These are phyloP conservation scores for Novymonas esmeraldas DNA, from an alignment of 208 protist genomes.

Conservation along the genomic window DNA sequence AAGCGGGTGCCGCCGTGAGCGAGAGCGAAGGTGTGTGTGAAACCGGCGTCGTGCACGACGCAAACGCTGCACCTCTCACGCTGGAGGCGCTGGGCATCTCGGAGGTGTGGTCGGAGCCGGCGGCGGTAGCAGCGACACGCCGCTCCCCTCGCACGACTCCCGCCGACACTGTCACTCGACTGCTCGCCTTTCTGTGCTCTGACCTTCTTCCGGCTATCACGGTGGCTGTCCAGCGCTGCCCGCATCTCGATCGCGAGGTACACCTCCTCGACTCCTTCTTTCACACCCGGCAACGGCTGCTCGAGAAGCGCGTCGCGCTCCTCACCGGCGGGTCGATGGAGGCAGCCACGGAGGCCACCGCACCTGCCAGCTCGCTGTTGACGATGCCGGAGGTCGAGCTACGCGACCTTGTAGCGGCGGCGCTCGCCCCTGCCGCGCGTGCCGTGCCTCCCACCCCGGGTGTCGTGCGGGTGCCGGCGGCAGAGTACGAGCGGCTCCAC, in stretches of 20 bases:
- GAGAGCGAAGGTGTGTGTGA: not conserved
- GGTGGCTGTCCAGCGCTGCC: slow-evolving; percentile 8
- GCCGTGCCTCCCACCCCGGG: not conserved
- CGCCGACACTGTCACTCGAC: not conserved
- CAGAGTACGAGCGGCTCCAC: slow-evolving; percentile 25
- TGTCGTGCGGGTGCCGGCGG: slow-evolving; percentile 20
- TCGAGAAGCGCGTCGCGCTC: not conserved
- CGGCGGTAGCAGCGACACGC: not conserved
- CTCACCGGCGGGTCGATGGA: not conserved
- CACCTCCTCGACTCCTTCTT: slow-evolving; percentile 12
- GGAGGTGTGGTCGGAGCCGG: not conserved
- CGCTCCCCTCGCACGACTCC: no score
- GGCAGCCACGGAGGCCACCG: not conserved
- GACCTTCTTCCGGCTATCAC: slow-evolving; percentile 11
- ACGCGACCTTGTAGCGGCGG: slow-evolving; percentile 1
- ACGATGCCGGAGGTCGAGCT: slow-evolving; percentile 10
- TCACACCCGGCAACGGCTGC: slow-evolving; percentile 10
- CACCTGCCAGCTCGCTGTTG: not conserved
- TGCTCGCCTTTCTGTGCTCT: slow-evolving; percentile 15
- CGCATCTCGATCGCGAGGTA: slow-evolving; percentile 7
- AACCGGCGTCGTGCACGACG: not conserved
- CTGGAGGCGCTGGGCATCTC: slow-evolving; percentile 7
- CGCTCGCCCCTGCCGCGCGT: not conserved
- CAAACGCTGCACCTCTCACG: not conserved
- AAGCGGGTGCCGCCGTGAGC: not conserved